Conservation (phyloP, 1,139 yeast species). For the Candida sp. region DNA sequence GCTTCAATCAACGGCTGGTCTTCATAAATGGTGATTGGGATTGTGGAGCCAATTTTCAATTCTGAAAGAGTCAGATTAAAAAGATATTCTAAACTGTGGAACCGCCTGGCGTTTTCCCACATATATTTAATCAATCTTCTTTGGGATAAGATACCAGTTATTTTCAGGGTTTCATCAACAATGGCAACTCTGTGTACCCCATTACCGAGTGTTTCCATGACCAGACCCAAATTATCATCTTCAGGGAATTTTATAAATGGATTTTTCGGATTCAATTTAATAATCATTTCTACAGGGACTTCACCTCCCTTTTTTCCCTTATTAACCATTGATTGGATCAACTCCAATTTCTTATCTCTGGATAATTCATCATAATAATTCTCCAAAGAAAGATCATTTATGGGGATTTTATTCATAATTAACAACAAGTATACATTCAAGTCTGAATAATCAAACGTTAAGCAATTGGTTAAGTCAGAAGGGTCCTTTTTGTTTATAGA, state of each 20-base stretch:
- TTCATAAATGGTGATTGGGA: constrained; percentile 77
- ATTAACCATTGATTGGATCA: constrained; percentile 27
- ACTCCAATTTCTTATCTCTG: constrained; percentile 21
- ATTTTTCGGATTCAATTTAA: constrained; percentile 78
- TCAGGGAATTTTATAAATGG: constrained; percentile 79
- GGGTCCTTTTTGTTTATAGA: constrained; percentile 26
- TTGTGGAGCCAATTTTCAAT: constrained; percentile 64
- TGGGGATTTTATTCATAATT: constrained; percentile 62
- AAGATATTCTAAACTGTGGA: constrained; percentile 73
- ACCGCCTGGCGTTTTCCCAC: constrained; percentile 90
- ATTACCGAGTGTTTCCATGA: constrained; percentile 80
- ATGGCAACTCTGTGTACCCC: constrained; percentile 95
- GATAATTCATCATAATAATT: constrained; percentile 9
- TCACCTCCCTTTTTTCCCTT: constrained; percentile 63
- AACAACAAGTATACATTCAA: constrained; percentile 78
- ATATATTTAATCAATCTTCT: constrained; percentile 77
- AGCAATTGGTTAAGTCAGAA: constrained; percentile 48
- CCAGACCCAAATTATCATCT: constrained; percentile 63
- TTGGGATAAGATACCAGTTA: constrained; percentile 84
- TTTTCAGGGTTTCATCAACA: constrained; percentile 45
- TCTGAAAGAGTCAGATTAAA: constrained; percentile 66
- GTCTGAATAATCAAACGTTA: constrained; percentile 90
- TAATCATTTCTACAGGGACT: constrained; percentile 79
- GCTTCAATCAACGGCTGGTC: constrained; percentile 89
- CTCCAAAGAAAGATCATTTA: constrained; percentile 31